Percentiles rank a stretch among this genome's conserved stretches.
These are phyloP conservation scores for Phellopilus nigrolimitatus DNA, from an alignment of 1,284 basidiomycete genomes.

Conservation along the genomic window DNA sequence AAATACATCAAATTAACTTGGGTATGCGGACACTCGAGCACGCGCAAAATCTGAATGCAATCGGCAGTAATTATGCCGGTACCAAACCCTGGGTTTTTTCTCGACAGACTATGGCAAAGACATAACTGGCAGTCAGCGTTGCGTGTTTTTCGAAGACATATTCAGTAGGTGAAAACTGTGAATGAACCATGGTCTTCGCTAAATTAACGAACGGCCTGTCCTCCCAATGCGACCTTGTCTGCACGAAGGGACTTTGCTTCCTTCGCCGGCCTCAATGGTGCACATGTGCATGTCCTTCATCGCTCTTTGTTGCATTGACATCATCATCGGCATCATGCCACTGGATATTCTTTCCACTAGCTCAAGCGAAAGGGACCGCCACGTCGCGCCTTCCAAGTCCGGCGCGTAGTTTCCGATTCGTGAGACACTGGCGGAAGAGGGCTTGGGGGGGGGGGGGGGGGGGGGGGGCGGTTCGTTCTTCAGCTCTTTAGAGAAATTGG, in stretches of 20 bases:
- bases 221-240: conserved; percentile 64
- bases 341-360: conserved; percentile 58
- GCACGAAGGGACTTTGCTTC: conserved; percentile 44
- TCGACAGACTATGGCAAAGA: conserved; percentile 60
- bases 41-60: conserved; percentile 62
- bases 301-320: conserved; percentile 41
- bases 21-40: conserved; percentile 45
- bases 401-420: conserved; percentile 38
- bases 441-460: conserved; percentile 40
- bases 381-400: conserved; percentile 50
- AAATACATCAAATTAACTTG: background rate
- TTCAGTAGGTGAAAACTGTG: conserved; percentile 64
- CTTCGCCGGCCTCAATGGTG: conserved; percentile 52
- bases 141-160: conserved; percentile 49
- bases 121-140: conserved; percentile 49
- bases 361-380: conserved; percentile 61
- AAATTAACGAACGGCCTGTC: conserved; percentile 42
- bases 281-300: conserved; percentile 57
- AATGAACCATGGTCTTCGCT: conserved; percentile 33
- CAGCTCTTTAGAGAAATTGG: conserved; percentile 33
- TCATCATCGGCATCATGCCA: conserved; percentile 62
- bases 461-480: conserved; percentile 24
- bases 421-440: conserved; percentile 55
- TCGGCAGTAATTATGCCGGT: conserved; percentile 57
- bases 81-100: conserved; percentile 54